Percentiles rank a stretch among this genome's conserved stretches.
Evolutionary conservation across 768 basidiomycete genomes (phyloP).

Genomic region (Fomitopsis serialis): DNA sequence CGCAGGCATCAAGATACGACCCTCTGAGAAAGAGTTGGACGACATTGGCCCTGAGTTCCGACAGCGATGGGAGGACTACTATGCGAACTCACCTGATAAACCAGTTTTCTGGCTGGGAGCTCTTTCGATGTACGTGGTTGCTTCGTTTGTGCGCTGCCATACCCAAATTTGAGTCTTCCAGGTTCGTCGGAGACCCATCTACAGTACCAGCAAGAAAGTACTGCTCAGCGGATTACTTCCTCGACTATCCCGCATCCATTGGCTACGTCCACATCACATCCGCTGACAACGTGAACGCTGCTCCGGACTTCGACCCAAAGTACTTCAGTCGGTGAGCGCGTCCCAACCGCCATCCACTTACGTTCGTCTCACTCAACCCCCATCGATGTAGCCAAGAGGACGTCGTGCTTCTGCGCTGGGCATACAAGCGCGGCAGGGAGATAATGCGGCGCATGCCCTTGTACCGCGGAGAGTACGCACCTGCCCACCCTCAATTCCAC

Average conservation of each 20-base stretch:
- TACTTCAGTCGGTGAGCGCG: conserved; percentile 28
- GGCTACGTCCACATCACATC: conserved; percentile 46
- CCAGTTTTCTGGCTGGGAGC: conserved; percentile 12
- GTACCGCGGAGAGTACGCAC: conserved; percentile 27
- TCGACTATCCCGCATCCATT: conserved; percentile 39
- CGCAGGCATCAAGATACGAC: conserved; percentile 19
- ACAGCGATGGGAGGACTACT: conserved; percentile 18
- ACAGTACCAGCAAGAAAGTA: conserved; percentile 20
- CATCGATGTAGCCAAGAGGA: conserved; percentile 16
- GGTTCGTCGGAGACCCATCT: conserved; percentile 8
- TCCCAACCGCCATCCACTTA: too few relatives aligned
- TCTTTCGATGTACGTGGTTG: conserved; percentile 10
- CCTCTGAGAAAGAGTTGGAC: conserved; percentile 15
- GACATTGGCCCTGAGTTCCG: conserved; percentile 20
- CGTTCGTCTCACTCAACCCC: too few relatives aligned
- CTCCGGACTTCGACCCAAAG: conserved; percentile 41
- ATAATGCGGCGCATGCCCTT: conserved; percentile 46
- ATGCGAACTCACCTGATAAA: conserved; percentile 19
- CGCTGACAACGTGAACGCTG: conserved; percentile 33
- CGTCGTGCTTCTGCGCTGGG: conserved; percentile 39
- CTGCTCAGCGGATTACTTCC: conserved; percentile 25
- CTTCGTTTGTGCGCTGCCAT: too few relatives aligned
- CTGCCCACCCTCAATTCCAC: conserved; percentile 24
- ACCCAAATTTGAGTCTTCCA: neutral
- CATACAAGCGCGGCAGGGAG: conserved; percentile 52